Conservation (phyloP, 208 protist species). For the Crithidia brevicula region DNA sequence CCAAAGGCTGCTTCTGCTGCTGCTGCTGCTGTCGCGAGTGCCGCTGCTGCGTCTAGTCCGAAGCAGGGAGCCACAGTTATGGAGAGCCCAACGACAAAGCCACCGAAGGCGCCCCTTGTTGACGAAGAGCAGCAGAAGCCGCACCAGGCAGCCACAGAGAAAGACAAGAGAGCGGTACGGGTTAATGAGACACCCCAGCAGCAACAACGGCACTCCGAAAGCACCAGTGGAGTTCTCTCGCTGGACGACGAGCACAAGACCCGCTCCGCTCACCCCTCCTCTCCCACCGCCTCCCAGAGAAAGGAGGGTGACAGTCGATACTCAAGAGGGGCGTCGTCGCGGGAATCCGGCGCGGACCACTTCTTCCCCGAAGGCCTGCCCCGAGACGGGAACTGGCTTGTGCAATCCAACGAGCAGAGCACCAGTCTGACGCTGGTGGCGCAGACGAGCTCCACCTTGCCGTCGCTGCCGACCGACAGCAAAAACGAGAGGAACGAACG, state of each 20-base stretch:
- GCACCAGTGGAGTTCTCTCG: too few relatives aligned
- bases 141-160: neutral
- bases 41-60: too few relatives aligned
- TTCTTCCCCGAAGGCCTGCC: conserved; percentile 17
- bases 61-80: too few relatives aligned
- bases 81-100: too few relatives aligned
- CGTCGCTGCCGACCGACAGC: conserved; percentile 2
- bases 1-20: too few relatives aligned
- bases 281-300: neutral
- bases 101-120: too few relatives aligned
- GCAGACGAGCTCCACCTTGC: neutral
- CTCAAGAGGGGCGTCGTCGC: neutral
- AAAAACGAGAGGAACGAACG: neutral
- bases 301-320: neutral
- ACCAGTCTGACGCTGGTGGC: conserved; percentile 5
- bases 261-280: neutral
- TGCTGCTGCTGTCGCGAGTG: too few relatives aligned
- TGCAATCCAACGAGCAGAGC: conserved; percentile 19
- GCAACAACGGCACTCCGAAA: too few relatives aligned
- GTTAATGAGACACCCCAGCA: too few relatives aligned
- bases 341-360: neutral
- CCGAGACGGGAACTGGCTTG: conserved; percentile 11
- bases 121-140: too few relatives aligned
- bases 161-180: too few relatives aligned
- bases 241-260: too few relatives aligned